phyloP scores from a whole-genome alignment of 768 basidiomycete species.

The Phlebiopsis flavidoalba region DNA sequence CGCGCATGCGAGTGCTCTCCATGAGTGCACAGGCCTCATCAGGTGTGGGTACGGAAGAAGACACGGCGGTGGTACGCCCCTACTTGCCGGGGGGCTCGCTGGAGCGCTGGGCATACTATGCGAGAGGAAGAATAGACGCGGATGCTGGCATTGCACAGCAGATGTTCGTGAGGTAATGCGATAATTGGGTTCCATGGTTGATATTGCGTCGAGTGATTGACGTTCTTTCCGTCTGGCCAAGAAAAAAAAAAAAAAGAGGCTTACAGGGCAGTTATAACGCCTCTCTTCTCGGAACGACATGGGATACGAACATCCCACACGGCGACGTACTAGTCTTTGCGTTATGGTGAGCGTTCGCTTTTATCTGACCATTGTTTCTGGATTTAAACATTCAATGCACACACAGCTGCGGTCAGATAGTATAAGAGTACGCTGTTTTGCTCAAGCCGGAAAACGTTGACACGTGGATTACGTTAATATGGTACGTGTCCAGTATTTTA shows the following conservation, averaged over 20 bases:
- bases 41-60: constrained; percentile 57
- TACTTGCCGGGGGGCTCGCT: constrained; percentile 71
- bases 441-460: constrained; percentile 79
- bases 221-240: no score
- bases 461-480: constrained; percentile 68
- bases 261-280: constrained; percentile 88
- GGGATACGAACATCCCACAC: constrained; percentile 71
- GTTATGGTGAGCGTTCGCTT: constrained; percentile 48
- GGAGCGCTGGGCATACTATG: constrained; percentile 72
- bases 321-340: constrained; percentile 82
- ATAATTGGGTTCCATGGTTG: background rate
- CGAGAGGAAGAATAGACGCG: constrained; percentile 66
- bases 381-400: background rate
- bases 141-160: constrained; percentile 76
- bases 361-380: background rate
- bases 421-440: constrained; percentile 75
- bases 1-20: constrained; percentile 48
- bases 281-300: constrained; percentile 58
- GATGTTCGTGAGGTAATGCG: constrained; percentile 75
- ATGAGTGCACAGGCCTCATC: constrained; percentile 59
- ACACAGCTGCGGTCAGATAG: constrained; percentile 75
- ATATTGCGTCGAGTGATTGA: no score
- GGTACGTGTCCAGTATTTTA: constrained; percentile 42
- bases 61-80: constrained; percentile 76
- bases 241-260: no score